These are phyloP conservation scores for Viola odorata DNA, from an alignment of 345 rosid genomes.

Conservation along the genomic window DNA sequence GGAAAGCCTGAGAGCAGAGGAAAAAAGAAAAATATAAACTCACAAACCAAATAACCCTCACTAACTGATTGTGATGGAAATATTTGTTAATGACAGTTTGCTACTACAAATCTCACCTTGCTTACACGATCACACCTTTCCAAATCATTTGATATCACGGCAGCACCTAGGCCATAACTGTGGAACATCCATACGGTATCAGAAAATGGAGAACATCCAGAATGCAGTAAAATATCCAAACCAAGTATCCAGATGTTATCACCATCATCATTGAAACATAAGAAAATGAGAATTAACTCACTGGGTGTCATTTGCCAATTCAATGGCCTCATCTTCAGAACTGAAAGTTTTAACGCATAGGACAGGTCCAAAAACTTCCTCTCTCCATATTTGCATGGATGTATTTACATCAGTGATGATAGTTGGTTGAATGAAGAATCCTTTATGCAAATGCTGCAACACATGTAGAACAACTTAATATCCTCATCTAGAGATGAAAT, in stretches of 20 bases:
- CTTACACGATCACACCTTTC: slow-evolving; percentile 94
- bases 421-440: slow-evolving; percentile 85
- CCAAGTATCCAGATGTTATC: background rate
- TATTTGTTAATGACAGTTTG: background rate
- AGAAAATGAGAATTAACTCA: slow-evolving; percentile 34
- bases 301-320: slow-evolving; percentile 87
- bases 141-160: slow-evolving; percentile 81
- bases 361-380: slow-evolving; percentile 98
- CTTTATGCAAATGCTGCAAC: slow-evolving; percentile 69
- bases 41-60: background rate
- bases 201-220: background rate
- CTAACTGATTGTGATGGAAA: background rate
- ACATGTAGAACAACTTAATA: background rate
- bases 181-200: slow-evolving; percentile 14
- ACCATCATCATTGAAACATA: background rate
- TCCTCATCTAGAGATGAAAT: slow-evolving; percentile 6
- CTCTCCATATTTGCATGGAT: slow-evolving; percentile 98
- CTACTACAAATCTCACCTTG: slow-evolving; percentile 49
- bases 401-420: slow-evolving; percentile 65
- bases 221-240: background rate
- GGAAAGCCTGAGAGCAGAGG: slow-evolving; percentile 48
- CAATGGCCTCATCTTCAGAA: slow-evolving; percentile 91
- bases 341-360: slow-evolving; percentile 83
- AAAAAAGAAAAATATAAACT: slow-evolving; percentile 5
- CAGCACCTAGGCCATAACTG: slow-evolving; percentile 82